Evolutionary conservation across 2,329 filamentous ascomycete genomes (phyloP).

Genomic region (Sarocladiaceae sp.): DNA sequence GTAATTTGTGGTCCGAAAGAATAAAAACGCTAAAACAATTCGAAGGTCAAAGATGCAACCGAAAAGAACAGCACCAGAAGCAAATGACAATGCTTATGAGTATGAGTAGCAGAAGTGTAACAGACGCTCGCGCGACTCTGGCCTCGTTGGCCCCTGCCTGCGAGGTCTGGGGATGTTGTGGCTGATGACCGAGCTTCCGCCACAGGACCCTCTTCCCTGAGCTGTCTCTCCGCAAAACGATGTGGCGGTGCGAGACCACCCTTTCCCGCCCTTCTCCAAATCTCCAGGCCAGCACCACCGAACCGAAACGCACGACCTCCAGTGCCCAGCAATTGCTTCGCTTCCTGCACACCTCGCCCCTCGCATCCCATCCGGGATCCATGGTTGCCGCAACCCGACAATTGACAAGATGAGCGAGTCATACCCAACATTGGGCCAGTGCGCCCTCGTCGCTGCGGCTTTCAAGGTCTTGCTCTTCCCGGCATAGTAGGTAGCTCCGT

Average conservation of each 20-base stretch:
- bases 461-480: constrained; percentile 92
- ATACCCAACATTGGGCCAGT: constrained; percentile 86
- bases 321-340: neutral
- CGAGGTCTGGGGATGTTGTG: neutral
- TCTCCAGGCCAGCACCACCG: neutral
- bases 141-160: neutral
- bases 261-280: neutral
- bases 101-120: neutral
- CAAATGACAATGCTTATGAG: neutral
- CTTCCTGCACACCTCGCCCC: neutral
- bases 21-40: constrained; percentile 1
- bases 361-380: neutral
- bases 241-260: neutral
- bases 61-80: neutral
- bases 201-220: too few relatives aligned
- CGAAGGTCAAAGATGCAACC: neutral
- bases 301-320: neutral
- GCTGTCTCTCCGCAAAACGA: neutral
- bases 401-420: constrained; percentile 63
- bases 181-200: constrained; percentile 5
- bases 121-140: neutral
- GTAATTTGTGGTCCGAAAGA: neutral
- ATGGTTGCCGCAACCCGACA: neutral
- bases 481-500: constrained; percentile 70
- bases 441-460: constrained; percentile 78